These are phyloP conservation scores for Fraxinus cuspidata DNA, from an alignment of 257 asterid species.

Conservation along the genomic window DNA sequence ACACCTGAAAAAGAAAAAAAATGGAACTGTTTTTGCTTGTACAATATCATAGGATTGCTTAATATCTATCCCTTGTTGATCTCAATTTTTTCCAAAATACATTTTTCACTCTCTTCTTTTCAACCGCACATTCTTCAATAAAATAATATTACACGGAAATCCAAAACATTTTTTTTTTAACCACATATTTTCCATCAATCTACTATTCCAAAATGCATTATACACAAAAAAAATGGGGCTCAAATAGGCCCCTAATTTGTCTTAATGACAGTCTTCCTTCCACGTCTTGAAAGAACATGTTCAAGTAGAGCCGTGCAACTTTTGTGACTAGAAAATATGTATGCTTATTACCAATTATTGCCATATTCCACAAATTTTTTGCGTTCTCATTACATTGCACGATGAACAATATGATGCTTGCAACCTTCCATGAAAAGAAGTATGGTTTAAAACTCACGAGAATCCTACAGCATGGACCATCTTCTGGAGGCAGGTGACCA, in stretches of 20 bases:
- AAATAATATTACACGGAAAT: too few relatives aligned
- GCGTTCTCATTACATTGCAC: neutral
- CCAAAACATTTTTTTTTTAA: too few relatives aligned
- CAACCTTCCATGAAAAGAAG: neutral
- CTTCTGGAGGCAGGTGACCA: conserved; percentile 3
- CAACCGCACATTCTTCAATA: too few relatives aligned
- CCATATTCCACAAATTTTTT: conserved; percentile 7
- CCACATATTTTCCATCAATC: too few relatives aligned
- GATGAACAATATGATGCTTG: neutral
- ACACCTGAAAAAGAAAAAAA: neutral
- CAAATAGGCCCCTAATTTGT: neutral
- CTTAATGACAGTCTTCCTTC: neutral
- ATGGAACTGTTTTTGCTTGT: neutral
- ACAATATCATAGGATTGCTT: neutral
- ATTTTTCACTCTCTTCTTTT: too few relatives aligned
- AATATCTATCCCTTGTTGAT: neutral
- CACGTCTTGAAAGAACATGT: neutral
- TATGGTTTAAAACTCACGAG: neutral
- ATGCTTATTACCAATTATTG: conserved; percentile 7
- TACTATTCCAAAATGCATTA: too few relatives aligned
- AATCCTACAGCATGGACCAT: neutral
- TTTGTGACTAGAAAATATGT: neutral
- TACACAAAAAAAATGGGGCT: too few relatives aligned
- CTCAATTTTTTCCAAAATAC: too few relatives aligned
- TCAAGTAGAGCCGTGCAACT: neutral